Conservation (phyloP, 257 asterid genomes). For the Lithospermum erythrorhizon region DNA sequence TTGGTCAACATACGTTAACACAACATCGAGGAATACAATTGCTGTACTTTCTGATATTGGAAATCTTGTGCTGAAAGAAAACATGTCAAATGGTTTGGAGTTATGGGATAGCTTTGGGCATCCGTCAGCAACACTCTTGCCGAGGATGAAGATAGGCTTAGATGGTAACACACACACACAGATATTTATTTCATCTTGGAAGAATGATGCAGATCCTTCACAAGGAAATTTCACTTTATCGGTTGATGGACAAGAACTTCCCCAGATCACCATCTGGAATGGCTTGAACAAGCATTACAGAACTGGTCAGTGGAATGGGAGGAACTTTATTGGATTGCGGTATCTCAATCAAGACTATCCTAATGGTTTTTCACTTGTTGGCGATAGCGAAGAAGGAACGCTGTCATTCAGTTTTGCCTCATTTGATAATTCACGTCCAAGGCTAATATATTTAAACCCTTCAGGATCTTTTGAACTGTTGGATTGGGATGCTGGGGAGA, state of each 20-base stretch:
- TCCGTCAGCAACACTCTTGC: conserved; percentile 34
- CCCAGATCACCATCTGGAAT: not conserved
- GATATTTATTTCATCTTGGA: conserved; percentile 27
- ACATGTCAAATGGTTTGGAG: conserved; percentile 11
- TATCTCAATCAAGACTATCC: not conserved
- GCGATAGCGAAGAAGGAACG: not conserved
- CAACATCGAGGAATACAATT: conserved; percentile 14
- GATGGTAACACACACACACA: conserved; percentile 20
- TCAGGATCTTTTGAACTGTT: not conserved
- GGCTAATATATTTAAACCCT: not conserved
- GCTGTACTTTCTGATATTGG: conserved; percentile 37
- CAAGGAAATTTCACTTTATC: conserved; percentile 10
- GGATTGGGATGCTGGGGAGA: conserved; percentile 17
- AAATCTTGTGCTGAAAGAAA: conserved; percentile 36
- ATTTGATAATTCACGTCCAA: not conserved
- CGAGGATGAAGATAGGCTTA: conserved; percentile 44
- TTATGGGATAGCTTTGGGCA: conserved; percentile 51
- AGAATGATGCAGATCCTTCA: conserved; percentile 30
- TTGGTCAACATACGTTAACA: conserved; percentile 37
- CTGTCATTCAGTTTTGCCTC: not conserved
- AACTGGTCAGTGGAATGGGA: conserved; percentile 1
- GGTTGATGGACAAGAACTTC: conserved; percentile 1
- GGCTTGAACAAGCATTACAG: not conserved
- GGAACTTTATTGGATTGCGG: not conserved
- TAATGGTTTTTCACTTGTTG: not conserved